These are phyloP conservation scores for Auricularia heimuer DNA, from an alignment of 768 basidiomycete species.

Conservation along the genomic window DNA sequence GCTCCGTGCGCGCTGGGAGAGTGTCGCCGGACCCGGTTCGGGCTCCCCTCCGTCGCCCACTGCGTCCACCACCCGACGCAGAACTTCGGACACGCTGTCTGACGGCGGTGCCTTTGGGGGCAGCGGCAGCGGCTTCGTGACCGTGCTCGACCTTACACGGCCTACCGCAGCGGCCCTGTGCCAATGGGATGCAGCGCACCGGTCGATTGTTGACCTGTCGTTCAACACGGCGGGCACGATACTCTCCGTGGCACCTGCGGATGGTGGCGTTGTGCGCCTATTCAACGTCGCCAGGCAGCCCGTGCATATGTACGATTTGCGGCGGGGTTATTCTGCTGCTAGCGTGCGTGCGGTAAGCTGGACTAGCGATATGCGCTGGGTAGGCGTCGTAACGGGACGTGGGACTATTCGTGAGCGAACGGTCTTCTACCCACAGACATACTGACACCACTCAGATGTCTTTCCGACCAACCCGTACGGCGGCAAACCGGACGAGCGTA, in stretches of 20 bases:
- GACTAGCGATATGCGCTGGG: slow-evolving; percentile 54
- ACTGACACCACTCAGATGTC: slow-evolving; percentile 36
- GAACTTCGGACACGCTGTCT: neutral
- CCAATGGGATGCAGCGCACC: slow-evolving; percentile 35
- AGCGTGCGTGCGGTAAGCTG: slow-evolving; percentile 46
- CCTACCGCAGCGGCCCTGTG: slow-evolving; percentile 32
- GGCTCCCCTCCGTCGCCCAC: slow-evolving; percentile 15
- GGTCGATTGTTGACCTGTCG: slow-evolving; percentile 36
- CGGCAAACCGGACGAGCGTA: slow-evolving; percentile 49
- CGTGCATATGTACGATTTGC: slow-evolving; percentile 57
- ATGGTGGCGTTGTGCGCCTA: slow-evolving; percentile 45
- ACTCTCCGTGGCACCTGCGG: slow-evolving; percentile 39
- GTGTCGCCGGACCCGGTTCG: slow-evolving; percentile 13
- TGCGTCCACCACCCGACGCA: slow-evolving; percentile 11
- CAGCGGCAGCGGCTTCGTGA: slow-evolving; percentile 34
- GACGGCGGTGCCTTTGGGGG: neutral
- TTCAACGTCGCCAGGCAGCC: slow-evolving; percentile 30
- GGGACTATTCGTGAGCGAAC: slow-evolving; percentile 26
- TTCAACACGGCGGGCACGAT: slow-evolving; percentile 49
- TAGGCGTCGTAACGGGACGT: slow-evolving; percentile 47
- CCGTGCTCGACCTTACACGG: slow-evolving; percentile 44
- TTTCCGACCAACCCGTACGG: slow-evolving; percentile 74
- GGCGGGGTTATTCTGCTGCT: slow-evolving; percentile 62
- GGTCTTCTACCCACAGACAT: neutral
- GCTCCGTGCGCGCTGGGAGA: slow-evolving; percentile 6